Evolutionary conservation across 2,329 filamentous ascomycete genomes (phyloP).

Genomic region (Daldinia sp.): DNA sequence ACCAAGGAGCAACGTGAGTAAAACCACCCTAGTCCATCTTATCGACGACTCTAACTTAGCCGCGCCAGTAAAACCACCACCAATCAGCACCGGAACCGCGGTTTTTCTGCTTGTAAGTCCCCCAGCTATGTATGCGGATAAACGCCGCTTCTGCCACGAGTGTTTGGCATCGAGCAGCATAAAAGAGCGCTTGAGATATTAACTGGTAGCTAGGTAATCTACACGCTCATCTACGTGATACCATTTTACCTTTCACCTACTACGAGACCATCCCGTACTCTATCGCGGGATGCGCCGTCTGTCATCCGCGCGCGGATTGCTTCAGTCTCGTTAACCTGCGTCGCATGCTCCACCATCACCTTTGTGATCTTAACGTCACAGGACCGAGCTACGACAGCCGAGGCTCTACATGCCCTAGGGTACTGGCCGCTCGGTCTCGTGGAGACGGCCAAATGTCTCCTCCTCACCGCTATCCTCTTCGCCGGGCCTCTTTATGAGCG

Average conservation of each 20-base stretch:
- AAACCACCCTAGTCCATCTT: slow-evolving; percentile 2
- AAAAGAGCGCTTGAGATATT: slow-evolving; percentile 18
- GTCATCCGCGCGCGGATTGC: slow-evolving; percentile 89
- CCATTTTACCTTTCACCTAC: slow-evolving; percentile 87
- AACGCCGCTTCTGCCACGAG: slow-evolving; percentile 27
- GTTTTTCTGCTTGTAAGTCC: slow-evolving; percentile 53
- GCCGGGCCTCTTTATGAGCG: slow-evolving; percentile 85
- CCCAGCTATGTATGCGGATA: slow-evolving; percentile 25
- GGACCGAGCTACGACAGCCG: slow-evolving; percentile 62
- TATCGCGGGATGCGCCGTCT: slow-evolving; percentile 87
- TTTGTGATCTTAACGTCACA: slow-evolving; percentile 72
- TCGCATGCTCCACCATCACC: slow-evolving; percentile 74
- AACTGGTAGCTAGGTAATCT: slow-evolving; percentile 72
- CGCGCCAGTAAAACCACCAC: slow-evolving; percentile 54
- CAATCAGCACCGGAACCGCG: slow-evolving; percentile 57
- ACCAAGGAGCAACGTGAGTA: slow-evolving; percentile 50
- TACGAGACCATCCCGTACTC: slow-evolving; percentile 81
- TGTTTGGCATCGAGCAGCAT: slow-evolving; percentile 3
- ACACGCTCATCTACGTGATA: slow-evolving; percentile 89
- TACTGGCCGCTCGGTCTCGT: slow-evolving; percentile 79
- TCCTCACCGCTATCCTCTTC: slow-evolving; percentile 83
- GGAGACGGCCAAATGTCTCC: slow-evolving; percentile 73
- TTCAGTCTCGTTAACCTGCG: slow-evolving; percentile 81
- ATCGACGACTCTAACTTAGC: slow-evolving; percentile 41
- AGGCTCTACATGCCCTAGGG: slow-evolving; percentile 78